A percentile compares a stretch with the other conserved stretches of the same genome.
Evolutionary conservation across 345 rosid species (phyloP).

Genomic region (Mercurialis annua): DNA sequence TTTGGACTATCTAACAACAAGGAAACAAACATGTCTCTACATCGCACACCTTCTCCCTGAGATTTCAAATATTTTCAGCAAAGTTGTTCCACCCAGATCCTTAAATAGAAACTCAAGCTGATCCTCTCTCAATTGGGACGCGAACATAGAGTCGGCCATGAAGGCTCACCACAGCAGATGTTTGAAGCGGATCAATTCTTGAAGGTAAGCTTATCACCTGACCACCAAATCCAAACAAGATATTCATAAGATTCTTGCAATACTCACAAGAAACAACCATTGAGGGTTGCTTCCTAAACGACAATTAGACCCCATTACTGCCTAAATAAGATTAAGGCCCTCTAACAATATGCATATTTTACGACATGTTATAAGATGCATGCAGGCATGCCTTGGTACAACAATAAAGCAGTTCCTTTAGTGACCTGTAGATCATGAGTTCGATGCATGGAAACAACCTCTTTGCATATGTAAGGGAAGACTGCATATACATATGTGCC

Average conservation of each 20-base stretch:
- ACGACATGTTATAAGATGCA: no score
- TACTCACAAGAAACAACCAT: not conserved
- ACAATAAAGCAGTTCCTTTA: no score
- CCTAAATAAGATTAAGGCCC: not conserved
- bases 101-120: constrained; percentile 14
- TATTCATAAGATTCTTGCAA: not conserved
- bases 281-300: not conserved
- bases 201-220: constrained; percentile 71
- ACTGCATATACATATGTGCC: no score
- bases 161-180: constrained; percentile 70
- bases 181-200: constrained; percentile 72
- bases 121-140: constrained; percentile 46
- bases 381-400: no score
- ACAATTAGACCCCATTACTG: not conserved
- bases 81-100: constrained; percentile 1
- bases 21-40: not conserved
- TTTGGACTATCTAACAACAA: constrained; percentile 13
- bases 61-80: constrained; percentile 18
- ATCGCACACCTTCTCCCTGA: constrained; percentile 12
- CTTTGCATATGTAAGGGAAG: no score
- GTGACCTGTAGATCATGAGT: no score
- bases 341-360: not conserved
- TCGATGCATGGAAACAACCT: no score
- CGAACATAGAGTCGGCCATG: constrained; percentile 73
- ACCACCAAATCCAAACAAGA: constrained; percentile 16